Evolutionary conservation across 2,329 filamentous ascomycete species (phyloP).

Genomic region (Alternaria sp.): DNA sequence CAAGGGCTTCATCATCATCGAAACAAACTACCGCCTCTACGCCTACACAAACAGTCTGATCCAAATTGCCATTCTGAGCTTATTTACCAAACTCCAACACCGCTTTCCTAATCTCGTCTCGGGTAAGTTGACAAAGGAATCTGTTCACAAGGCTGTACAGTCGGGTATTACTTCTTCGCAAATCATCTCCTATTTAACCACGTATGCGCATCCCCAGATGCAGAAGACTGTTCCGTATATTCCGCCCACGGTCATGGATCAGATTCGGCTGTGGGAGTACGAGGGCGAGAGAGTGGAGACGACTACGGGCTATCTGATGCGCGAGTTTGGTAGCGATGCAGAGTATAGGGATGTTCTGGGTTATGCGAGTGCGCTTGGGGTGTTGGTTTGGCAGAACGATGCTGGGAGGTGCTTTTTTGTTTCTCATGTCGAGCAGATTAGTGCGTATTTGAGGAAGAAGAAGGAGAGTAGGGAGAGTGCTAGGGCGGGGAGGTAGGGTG

Average conservation of each 20-base stretch:
- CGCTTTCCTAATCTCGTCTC: constrained; percentile 95
- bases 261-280: constrained; percentile 96
- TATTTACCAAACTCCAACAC: constrained; percentile 88
- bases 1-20: constrained; percentile 90
- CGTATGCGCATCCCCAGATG: constrained; percentile 96
- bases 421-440: constrained; percentile 87
- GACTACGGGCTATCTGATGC: constrained; percentile 84
- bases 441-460: constrained; percentile 74
- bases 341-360: constrained; percentile 76
- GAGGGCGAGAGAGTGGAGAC: constrained; percentile 94
- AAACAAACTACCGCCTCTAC: constrained; percentile 98
- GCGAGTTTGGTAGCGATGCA: constrained; percentile 77
- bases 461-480: constrained; percentile 27
- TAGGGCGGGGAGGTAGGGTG: not conserved
- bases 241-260: constrained; percentile 94
- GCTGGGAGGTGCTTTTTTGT: constrained; percentile 87
- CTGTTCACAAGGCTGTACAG: constrained; percentile 84
- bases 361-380: constrained; percentile 89
- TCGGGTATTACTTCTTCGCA: constrained; percentile 95
- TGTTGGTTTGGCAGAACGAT: constrained; percentile 87
- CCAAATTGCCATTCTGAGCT: constrained; percentile 90
- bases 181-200: constrained; percentile 90
- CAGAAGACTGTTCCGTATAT: constrained; percentile 79
- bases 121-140: constrained; percentile 87
- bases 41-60: constrained; percentile 94